These are phyloP conservation scores for Paulownia fortunei DNA, from an alignment of 257 asterid genomes.

Conservation along the genomic window DNA sequence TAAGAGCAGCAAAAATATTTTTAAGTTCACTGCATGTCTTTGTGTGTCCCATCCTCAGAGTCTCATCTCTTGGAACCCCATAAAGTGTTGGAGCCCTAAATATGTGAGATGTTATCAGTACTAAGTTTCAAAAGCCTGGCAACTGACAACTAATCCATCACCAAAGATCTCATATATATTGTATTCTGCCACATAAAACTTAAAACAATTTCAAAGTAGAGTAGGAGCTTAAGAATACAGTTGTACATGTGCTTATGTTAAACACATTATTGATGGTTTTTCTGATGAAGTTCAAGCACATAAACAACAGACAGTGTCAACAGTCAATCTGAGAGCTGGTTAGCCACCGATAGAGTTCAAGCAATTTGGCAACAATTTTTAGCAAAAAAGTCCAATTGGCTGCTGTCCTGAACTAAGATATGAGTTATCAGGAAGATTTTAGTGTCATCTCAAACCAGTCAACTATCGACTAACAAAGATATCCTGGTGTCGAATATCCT, in stretches of 20 bases:
- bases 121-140: not conserved
- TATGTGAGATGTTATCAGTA: conserved; percentile 18
- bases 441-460: not conserved
- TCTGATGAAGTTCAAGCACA: not conserved
- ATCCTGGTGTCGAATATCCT: not conserved
- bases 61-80: conserved; percentile 96
- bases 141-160: not conserved
- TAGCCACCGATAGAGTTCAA: not conserved
- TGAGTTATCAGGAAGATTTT: not conserved
- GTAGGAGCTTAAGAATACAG: not conserved
- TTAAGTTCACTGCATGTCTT: conserved; percentile 83
- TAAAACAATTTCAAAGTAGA: not conserved
- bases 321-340: not conserved
- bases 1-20: conserved; percentile 85
- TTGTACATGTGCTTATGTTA: not conserved
- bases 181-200: not conserved
- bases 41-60: conserved; percentile 86
- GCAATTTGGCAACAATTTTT: too few relatives aligned
- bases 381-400: not conserved
- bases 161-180: not conserved
- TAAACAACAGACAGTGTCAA: not conserved
- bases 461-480: conserved; percentile 1
- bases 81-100: conserved; percentile 84
- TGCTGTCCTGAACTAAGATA: not conserved
- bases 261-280: not conserved